Base-by-base conservation (phyloP, 2,329 filamentous ascomycete species). In the Aspergillus oerlinghausenensis region DNA sequence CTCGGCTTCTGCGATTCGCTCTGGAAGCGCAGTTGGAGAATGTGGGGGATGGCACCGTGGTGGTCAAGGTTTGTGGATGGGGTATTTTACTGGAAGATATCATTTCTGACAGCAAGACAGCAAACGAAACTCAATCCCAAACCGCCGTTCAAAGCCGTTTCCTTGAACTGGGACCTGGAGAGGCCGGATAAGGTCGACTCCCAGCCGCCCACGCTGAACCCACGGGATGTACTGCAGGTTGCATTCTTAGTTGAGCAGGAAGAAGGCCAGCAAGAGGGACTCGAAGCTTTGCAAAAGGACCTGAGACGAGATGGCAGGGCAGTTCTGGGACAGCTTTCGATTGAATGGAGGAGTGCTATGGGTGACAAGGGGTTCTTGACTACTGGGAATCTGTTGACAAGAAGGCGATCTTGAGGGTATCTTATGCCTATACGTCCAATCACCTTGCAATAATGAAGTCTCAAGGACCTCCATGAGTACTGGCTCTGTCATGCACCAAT, bases 21-120 rank as follows among this genome's bases (percentile, higher is more conserved):
- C 80, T 99, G 51, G 94, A 99, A 74, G 94, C 93, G 26, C 94
- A 99, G 77, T 75, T 99, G 57, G 94, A 99, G 78, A 99, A 97
- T 73, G 89, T 92, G 69, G 90, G 90, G 49, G 92, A 97, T 70
- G 87, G 87, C 48, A 80, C 86, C 4, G 88, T 97, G 62, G 84
- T 89, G 68, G 81, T 99, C 52, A 90, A 96, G 74, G 81, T 84
- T 67, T 64, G 67, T 57, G 28, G 49, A 19, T 65, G 66, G 40
- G 57, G 26, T 42, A 3, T 21, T 52, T 9, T n/a, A 23, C 26
- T 6, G n/a, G 10, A 25, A n/a, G 14, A 29, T 9, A 14, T 32
- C 7, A 35, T 49, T 5, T 9, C 42, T 49, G 51, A 52, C 54
- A 59, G n/a, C 58, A 50, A 47, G 49, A 54, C 51, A 80, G 77